These are phyloP conservation scores for Mycena galericulata DNA, from an alignment of 768 basidiomycete species.

Conservation along the genomic window DNA sequence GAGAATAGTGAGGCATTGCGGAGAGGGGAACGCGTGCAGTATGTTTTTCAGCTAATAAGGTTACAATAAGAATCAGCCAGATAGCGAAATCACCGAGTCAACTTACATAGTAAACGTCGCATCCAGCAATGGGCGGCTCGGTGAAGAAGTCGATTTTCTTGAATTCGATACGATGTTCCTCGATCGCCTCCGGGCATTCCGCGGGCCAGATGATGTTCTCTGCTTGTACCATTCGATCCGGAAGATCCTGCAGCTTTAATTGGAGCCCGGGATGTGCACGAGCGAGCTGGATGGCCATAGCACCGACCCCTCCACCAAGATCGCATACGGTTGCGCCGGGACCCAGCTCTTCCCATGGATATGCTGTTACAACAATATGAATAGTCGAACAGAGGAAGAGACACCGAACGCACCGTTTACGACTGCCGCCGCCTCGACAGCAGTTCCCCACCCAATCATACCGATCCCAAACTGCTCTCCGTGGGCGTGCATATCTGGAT, in stretches of 20 bases:
- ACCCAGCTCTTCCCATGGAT: conserved; percentile 42
- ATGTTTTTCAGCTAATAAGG: conserved; percentile 27
- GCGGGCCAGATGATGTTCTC: conserved; percentile 43
- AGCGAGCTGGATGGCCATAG: conserved; percentile 40
- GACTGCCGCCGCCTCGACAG: conserved; percentile 26
- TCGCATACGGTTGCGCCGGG: conserved; percentile 43
- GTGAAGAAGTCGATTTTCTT: conserved; percentile 53
- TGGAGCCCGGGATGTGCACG: conserved; percentile 41
- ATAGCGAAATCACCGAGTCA: not conserved
- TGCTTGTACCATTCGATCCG: conserved; percentile 40
- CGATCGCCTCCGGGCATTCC: conserved; percentile 49
- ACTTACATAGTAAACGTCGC: conserved; percentile 57
- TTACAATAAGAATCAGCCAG: not conserved
- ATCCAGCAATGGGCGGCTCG: conserved; percentile 49
- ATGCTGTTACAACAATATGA: conserved; percentile 32
- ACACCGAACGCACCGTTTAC: conserved; percentile 13
- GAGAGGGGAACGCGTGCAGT: conserved; percentile 23
- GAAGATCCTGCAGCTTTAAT: conserved; percentile 44
- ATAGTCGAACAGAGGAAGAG: not conserved
- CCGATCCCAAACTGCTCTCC: conserved; percentile 32
- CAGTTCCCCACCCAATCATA: conserved; percentile 34
- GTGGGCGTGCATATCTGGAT: conserved; percentile 15
- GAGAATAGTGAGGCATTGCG: conserved; percentile 24
- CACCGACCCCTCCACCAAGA: conserved; percentile 47
- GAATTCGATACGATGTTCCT: conserved; percentile 51